Evolutionary conservation across 176 grass and related monocot genomes (phyloP), one percentile per base, ranked within the genome.

Genomic region (Triticum monococcum): DNA sequence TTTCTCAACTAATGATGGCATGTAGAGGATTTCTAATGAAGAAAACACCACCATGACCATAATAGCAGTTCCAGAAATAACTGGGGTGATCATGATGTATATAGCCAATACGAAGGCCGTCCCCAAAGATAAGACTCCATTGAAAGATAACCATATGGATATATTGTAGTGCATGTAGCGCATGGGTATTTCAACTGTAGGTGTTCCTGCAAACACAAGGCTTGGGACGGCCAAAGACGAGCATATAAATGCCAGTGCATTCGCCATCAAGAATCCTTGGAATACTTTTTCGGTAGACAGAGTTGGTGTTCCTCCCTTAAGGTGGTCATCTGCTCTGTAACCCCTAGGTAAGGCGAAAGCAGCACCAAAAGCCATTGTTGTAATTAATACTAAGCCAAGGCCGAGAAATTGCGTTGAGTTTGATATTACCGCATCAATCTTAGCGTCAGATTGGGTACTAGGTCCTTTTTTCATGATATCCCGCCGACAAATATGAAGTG

Each of bases 291-390:
- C 7, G 1, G 41, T 73, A 64, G 40, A 40, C 5, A 87, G 57
- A 38, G 78, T 81, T 64, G 85, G 78, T 38, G 85, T 81, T 25
- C 85, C 85, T 16, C 40, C 68, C 8, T 81, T 1, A 37, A 10
- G 1, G 25, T 87, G 56, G 56, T 64, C 85, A 37, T 81, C 85
- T 10, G 78, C 68, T 86, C 4, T 57, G 32, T 79, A 81, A 6
- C 78, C 85, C 2, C 85, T 68, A 30, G 78, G 85, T 26, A 81
- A 30, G 0, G 85, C 57, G 2, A 81, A 87, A 38, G 77, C 73
- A 50, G 85, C 85, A 81, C 68, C 57, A 65, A 87, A 87, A 65
- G 78, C 78, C 68, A 87, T 81, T 0, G 85, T 87, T 74, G 78
- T 75, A 31, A 87, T 87, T 46, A 87, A 12, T 4, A 81, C 85